Percentiles rank a stretch among this genome's conserved stretches.
These are phyloP conservation scores for Clonostachys rosea DNA, from an alignment of 2,329 filamentous ascomycete species.

Conservation along the genomic window DNA sequence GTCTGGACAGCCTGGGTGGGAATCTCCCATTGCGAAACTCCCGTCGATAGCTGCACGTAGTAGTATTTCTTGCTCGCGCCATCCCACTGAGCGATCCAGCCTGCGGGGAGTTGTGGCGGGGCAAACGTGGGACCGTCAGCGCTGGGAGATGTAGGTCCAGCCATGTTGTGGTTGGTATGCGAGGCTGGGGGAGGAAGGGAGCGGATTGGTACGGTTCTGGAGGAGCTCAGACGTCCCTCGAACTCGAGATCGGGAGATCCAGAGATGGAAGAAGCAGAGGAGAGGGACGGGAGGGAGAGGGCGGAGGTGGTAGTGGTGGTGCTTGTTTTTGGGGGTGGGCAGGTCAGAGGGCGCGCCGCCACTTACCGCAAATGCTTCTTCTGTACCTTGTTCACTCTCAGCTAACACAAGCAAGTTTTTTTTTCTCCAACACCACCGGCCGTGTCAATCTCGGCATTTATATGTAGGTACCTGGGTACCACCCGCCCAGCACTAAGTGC, in stretches of 20 bases:
- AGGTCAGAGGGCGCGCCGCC: no score
- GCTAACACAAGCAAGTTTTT: no score
- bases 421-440: no score
- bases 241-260: background rate
- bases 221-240: background rate
- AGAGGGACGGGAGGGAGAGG: constrained; percentile 1
- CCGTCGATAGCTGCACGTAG: constrained; percentile 68
- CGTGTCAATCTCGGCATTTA: no score
- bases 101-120: constrained; percentile 56
- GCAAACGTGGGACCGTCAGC: constrained; percentile 54
- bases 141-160: constrained; percentile 52
- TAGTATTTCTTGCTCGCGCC: constrained; percentile 61
- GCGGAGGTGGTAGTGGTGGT: background rate
- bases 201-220: background rate
- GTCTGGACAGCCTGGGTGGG: constrained; percentile 61
- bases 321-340: background rate
- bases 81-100: constrained; percentile 70
- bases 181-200: background rate
- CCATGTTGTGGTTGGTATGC: constrained; percentile 31
- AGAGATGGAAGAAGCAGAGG: constrained; percentile 1
- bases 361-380: no score
- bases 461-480: no score
- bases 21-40: constrained; percentile 69
- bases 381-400: no score
- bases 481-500: no score